These are phyloP conservation scores for Trichoderma semiorbis DNA, from an alignment of 2,329 filamentous ascomycete species.

Conservation along the genomic window DNA sequence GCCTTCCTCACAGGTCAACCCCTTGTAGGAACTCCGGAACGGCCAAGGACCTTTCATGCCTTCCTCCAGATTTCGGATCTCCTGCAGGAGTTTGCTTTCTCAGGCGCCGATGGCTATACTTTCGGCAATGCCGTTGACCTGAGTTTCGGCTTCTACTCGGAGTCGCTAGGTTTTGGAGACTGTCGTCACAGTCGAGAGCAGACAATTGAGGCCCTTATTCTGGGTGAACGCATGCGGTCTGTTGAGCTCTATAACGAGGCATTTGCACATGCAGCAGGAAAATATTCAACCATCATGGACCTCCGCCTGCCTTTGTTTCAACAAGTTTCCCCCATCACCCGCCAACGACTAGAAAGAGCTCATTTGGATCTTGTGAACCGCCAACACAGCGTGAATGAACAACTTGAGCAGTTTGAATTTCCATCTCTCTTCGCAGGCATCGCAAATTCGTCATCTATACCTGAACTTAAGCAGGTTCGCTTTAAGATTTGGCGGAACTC, in stretches of 20 bases:
- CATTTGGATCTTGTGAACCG: constrained; percentile 75
- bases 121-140: constrained; percentile 59
- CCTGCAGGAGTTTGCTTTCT: constrained; percentile 57
- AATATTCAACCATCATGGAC: constrained; percentile 69
- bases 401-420: constrained; percentile 87
- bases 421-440: constrained; percentile 84
- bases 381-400: constrained; percentile 64
- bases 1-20: constrained; percentile 63
- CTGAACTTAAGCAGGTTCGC: constrained; percentile 71
- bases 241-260: constrained; percentile 83
- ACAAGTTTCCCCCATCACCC: constrained; percentile 67
- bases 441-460: constrained; percentile 75
- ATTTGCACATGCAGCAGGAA: constrained; percentile 86
- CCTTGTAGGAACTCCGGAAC: constrained; percentile 54
- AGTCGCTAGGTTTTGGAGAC: constrained; percentile 74
- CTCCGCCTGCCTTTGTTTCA: constrained; percentile 66
- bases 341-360: constrained; percentile 76
- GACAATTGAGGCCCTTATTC: constrained; percentile 82
- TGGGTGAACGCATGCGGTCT: constrained; percentile 83
- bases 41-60: constrained; percentile 51
- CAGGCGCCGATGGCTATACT: constrained; percentile 51
- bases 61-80: constrained; percentile 53
- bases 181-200: constrained; percentile 80
- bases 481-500: constrained; percentile 81
- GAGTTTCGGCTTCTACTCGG: constrained; percentile 71